Base-by-base conservation (phyloP, 2,329 filamentous ascomycete species). In the Fusarium robinianum region DNA sequence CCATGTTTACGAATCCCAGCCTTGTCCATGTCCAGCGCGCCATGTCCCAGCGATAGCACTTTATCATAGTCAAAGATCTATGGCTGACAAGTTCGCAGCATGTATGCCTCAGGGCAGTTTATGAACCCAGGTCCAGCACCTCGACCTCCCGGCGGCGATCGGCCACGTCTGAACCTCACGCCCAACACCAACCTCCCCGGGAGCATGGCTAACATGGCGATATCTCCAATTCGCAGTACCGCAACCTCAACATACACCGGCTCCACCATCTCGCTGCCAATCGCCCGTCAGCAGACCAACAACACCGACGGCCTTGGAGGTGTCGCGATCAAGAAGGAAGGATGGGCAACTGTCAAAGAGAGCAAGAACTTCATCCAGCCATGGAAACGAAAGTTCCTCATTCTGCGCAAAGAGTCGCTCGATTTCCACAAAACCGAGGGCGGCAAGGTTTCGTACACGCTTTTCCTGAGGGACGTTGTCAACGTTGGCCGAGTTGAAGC, bases 51-150 rank as follows among this genome's bases (percentile, higher is more conserved):
- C 10, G 9, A 30, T 32, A 29, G 17, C 16, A 15, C 39, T 16
- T 22, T 34, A 21, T 41, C n/a, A n/a, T 24, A 14, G 21, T 32
- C 16, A n/a, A 25, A 14, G 24, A 31, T 27, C 22, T 21, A 40
- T 29, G 43, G 45, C 58, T 62, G 43, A 62, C 49, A 31, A 41
- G 31, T n/a, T 32, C 21, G 16, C 62, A 83, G 79, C 64, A 69
- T 78, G 60, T 85, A 83, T 64, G 72, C 78, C 27, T 73, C 75
- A 55, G 80, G 77, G 61, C 81, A 84, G 69, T 97, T 97, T 74
- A 95, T 97, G 88, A 97, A 97, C 70, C 90, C 94, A 51, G 90
- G 94, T 55, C 92, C 94, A 60, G 92, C 94, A 58, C 94, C 94
- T 56, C 86, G 88, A 62, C 92, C 94, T 49, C 94, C 92, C 14